Percentiles rank a stretch among this genome's conserved stretches.
These are phyloP conservation scores for Phtheirospermum japonicum DNA, from an alignment of 257 asterid species.

Conservation along the genomic window DNA sequence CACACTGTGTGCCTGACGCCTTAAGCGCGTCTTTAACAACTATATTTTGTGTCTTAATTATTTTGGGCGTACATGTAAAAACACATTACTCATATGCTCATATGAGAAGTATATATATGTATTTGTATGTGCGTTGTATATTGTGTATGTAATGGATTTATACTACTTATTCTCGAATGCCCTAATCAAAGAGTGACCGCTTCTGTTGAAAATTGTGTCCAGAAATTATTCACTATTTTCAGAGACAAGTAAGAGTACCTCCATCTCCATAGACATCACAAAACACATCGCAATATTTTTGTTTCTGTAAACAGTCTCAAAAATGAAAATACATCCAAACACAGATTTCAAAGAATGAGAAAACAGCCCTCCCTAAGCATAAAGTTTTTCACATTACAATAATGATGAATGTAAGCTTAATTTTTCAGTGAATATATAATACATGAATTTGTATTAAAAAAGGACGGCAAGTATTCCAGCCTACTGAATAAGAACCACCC, in stretches of 20 bases:
- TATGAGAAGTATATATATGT: no score
- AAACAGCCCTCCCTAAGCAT: neutral
- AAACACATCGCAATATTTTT: no score
- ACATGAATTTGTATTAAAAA: no score
- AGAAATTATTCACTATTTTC: no score
- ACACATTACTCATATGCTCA: no score
- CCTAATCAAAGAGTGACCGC: neutral
- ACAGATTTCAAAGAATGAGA: neutral
- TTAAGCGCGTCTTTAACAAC: no score
- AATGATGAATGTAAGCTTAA: neutral
- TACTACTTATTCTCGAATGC: no score
- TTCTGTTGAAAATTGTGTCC: no score
- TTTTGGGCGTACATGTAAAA: neutral
- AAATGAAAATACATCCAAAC: neutral
- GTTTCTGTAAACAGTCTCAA: neutral
- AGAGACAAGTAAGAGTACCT: neutral
- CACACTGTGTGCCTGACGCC: no score
- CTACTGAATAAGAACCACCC: no score
- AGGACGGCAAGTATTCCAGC: no score
- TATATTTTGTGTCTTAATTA: neutral
- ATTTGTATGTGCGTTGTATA: neutral
- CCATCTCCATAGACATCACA: neutral
- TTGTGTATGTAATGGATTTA: no score
- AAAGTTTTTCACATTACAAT: neutral
- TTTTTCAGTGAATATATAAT: neutral